A percentile compares a stretch with the other conserved stretches of the same genome.
phyloP scores from a whole-genome alignment of 192 early-diverging fungal species.

The Backusella australiensis region DNA sequence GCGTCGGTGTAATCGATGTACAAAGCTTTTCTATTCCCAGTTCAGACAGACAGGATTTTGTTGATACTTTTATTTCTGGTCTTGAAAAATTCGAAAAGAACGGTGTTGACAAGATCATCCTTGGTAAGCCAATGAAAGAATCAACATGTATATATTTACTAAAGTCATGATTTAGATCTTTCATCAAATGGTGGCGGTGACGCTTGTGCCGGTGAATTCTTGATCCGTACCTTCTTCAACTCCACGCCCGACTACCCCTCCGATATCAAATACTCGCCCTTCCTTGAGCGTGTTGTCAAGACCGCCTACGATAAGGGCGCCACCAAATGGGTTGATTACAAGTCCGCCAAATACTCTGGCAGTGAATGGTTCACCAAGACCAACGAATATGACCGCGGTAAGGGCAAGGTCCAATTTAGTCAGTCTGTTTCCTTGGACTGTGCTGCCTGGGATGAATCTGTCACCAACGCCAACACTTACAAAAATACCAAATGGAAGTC shows the following conservation, averaged over 20 bases:
- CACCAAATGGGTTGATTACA: conserved; percentile 35
- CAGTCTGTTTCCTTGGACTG: conserved; percentile 31
- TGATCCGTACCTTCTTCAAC: conserved; percentile 31
- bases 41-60: conserved; percentile 26
- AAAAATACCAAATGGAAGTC: conserved; percentile 28
- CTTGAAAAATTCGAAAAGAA: conserved; percentile 25
- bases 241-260: conserved; percentile 34
- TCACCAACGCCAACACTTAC: conserved; percentile 8
- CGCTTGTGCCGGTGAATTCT: conserved; percentile 37
- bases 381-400: conserved; percentile 20
- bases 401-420: conserved; percentile 19
- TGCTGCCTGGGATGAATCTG: conserved; percentile 17
- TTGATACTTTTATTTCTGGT: conserved; percentile 22
- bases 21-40: conserved; percentile 31
- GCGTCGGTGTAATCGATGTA: conserved; percentile 34
- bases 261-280: conserved; percentile 34
- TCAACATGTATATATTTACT: background rate
- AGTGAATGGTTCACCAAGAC: conserved; percentile 27
- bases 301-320: conserved; percentile 16
- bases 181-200: conserved; percentile 38
- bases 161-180: background rate
- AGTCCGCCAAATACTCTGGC: conserved; percentile 10
- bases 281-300: conserved; percentile 27
- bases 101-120: conserved; percentile 32
- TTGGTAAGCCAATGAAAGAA: background rate